phyloP scores from a whole-genome alignment of 2,329 filamentous ascomycete species.

The Colletotrichum theobromicola region DNA sequence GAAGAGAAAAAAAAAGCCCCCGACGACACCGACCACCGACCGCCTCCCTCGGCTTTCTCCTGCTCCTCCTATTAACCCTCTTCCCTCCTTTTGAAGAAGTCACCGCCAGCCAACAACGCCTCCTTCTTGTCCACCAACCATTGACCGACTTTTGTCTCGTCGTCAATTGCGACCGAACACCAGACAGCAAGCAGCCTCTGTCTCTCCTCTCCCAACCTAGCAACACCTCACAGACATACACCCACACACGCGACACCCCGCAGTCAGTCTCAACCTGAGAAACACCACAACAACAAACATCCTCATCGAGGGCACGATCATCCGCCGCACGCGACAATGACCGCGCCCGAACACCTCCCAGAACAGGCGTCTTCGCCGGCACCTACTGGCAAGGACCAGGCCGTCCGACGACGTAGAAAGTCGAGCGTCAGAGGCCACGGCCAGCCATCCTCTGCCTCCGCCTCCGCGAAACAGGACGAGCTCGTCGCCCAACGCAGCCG shows the following conservation, averaged over 20 bases:
- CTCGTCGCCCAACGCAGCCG: conserved; percentile 19
- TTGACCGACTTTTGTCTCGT: neutral
- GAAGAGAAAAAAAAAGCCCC: conserved; percentile 15
- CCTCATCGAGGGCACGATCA: neutral
- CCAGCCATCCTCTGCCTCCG: neutral
- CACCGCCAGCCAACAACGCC: neutral
- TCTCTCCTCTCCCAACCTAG: neutral
- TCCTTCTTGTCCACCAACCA: neutral
- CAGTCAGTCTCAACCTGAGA: neutral
- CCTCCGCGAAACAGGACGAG: conserved; percentile 13
- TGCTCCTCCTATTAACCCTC: neutral
- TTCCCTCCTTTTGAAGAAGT: neutral
- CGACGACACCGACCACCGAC: conserved; percentile 4
- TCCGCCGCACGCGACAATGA: conserved; percentile 1
- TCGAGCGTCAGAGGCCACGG: conserved; percentile 17
- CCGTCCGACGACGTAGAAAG: conserved; percentile 18
- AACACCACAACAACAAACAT: neutral
- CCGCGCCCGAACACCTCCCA: conserved; percentile 13
- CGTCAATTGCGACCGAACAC: neutral
- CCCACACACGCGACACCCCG: neutral
- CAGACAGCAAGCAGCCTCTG: neutral
- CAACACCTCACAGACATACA: neutral
- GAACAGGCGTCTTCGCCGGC: neutral
- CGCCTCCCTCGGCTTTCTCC: neutral
- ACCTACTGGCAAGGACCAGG: conserved; percentile 4